phyloP scores from a whole-genome alignment of 1,284 basidiomycete species.

The Irpex sp. region DNA sequence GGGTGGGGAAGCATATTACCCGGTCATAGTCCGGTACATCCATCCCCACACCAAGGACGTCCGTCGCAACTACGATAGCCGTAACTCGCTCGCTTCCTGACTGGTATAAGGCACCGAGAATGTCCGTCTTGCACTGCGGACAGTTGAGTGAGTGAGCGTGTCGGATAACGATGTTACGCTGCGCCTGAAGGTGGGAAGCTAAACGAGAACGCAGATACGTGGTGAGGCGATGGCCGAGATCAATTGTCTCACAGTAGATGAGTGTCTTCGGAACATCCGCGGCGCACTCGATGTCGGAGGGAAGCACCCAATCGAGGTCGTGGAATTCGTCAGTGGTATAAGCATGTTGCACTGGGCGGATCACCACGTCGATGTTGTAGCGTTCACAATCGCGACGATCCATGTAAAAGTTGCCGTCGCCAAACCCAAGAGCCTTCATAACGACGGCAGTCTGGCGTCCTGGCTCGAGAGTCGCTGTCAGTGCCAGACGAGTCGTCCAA shows the following conservation, averaged over 20 bases:
- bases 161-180: slow-evolving; percentile 1
- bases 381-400: slow-evolving; percentile 13
- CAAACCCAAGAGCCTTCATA: not conserved
- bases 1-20: slow-evolving; percentile 7
- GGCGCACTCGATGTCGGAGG: not conserved
- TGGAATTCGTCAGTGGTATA: slow-evolving; percentile 4
- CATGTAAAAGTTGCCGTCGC: slow-evolving; percentile 1
- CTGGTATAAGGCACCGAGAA: slow-evolving; percentile 2
- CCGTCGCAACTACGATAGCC: slow-evolving; percentile 7
- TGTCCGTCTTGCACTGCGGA: slow-evolving; percentile 11
- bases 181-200: no score
- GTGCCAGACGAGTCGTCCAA: not conserved
- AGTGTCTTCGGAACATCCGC: not conserved
- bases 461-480: slow-evolving; percentile 10
- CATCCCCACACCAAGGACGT: slow-evolving; percentile 11
- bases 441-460: slow-evolving; percentile 5
- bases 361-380: slow-evolving; percentile 10
- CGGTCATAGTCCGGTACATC: slow-evolving; percentile 8
- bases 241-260: no score
- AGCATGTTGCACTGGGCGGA: slow-evolving; percentile 5
- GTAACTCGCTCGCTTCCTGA: slow-evolving; percentile 1
- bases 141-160: slow-evolving; percentile 13
- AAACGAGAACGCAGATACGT: no score
- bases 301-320: slow-evolving; percentile 12
- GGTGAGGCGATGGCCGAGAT: no score